Conservation (phyloP, 2,329 filamentous ascomycete species). For the Colletotrichum sublineola region DNA sequence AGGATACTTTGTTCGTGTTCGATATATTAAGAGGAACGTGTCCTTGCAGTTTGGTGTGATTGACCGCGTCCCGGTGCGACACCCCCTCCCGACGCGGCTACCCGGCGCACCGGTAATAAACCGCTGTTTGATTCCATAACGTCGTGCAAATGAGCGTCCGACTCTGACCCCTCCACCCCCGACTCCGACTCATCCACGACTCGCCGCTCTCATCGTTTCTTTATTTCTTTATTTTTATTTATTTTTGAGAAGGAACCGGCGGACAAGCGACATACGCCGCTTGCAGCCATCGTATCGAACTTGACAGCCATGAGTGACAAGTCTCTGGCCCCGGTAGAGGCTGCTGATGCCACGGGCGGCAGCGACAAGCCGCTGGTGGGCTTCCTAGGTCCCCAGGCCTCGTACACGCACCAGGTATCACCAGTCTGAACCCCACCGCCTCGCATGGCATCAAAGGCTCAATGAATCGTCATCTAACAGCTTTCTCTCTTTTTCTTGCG, state of each 20-base stretch:
- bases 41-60: conserved; percentile 13
- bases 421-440: conserved; percentile 10
- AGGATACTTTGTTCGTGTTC: conserved; percentile 28
- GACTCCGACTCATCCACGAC: conserved; percentile 8
- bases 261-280: background rate
- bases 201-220: background rate
- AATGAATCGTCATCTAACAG: conserved; percentile 43
- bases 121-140: conserved; percentile 22
- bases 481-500: conserved; percentile 20
- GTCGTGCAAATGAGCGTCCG: conserved; percentile 5
- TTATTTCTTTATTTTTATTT: background rate
- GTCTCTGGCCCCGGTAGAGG: conserved; percentile 25
- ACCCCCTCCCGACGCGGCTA: conserved; percentile 26
- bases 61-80: conserved; percentile 28
- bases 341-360: conserved; percentile 17
- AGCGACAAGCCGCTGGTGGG: conserved; percentile 55
- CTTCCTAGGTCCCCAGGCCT: conserved; percentile 63
- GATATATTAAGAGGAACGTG: conserved; percentile 18
- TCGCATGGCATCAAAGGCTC: conserved; percentile 10
- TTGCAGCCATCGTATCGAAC: background rate
- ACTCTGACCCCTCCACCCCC: background rate
- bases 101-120: conserved; percentile 33
- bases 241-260: background rate
- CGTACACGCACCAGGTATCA: conserved; percentile 65
- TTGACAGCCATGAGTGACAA: conserved; percentile 31